Evolutionary conservation across 1,284 basidiomycete species (phyloP), one percentile per base, ranked within the genome.

Genomic region (Testicularia cyperi): DNA sequence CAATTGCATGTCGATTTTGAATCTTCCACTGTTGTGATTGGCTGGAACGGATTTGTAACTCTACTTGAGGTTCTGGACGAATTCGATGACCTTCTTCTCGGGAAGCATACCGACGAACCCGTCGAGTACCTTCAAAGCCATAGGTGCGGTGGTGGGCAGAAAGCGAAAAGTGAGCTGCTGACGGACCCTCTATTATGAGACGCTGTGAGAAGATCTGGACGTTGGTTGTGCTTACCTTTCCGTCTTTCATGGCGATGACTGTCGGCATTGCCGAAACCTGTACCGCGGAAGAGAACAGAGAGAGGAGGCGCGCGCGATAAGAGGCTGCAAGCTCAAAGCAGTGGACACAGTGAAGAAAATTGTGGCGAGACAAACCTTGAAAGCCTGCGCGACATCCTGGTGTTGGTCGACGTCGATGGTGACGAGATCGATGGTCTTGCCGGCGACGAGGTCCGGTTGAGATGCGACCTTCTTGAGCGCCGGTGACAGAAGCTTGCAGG

Each of bases 401-500:
- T 70, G 51, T 14, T 46, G 29, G 39, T 70, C 68, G 0, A 70
- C 68, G 27, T 70, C 68, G 18, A 70, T 42, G 0, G 60, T 68
- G 10, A 68, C 56, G 16, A 70, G 26, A 31, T 70, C 68, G 13
- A 70, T 24, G 5, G 36, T 10, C 16, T 51, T 60, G 6, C 56
- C 61, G 7, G 41, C 54, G 0, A 66, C 58, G 2, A 63, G 18
- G 2, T 44, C 39, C 2, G 62, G 55, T 6, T 48, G 29, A n/a
- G 36, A 37, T 0, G 58, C 65, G 5, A 68, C 45, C 19, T 65
- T 65, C 9, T 56, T 46, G 7, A 68, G 45, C 0, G 58, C 25
- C 2, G 65, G 65, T 4, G 65, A 66, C 30, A 71, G 68, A 27
- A 68, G 49, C 27, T 71, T 71, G 52, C 68, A 68, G 2, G 68